phyloP scores from a whole-genome alignment of 169 alveolate genomes.

The Eimeria falciformis region DNA sequence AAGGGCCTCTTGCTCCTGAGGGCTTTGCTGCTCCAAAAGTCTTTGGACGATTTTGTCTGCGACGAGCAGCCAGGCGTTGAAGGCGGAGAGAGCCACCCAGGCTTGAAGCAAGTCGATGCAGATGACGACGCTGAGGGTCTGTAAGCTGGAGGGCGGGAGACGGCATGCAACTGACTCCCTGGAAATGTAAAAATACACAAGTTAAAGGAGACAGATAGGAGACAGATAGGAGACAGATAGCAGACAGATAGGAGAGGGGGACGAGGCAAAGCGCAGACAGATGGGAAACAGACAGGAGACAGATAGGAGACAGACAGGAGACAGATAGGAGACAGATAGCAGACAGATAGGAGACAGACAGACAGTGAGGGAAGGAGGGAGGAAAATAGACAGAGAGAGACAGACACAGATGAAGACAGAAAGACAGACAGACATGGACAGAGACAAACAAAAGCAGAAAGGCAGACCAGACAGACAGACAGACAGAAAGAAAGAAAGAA shows the following conservation, averaged over 20 bases:
- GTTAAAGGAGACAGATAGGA: too few relatives aligned
- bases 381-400: background rate
- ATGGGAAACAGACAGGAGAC: too few relatives aligned
- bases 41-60: conserved; percentile 18
- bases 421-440: background rate
- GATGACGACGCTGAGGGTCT: background rate
- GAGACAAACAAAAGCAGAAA: background rate
- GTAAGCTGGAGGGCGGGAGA: conserved; percentile 13
- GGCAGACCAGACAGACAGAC: too few relatives aligned
- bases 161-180: conserved; percentile 6
- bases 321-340: background rate
- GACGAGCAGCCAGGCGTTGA: conserved; percentile 2
- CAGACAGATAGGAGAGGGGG: too few relatives aligned
- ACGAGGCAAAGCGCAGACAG: too few relatives aligned
- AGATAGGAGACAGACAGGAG: too few relatives aligned
- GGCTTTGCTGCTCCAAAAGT: background rate
- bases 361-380: background rate
- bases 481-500: too few relatives aligned
- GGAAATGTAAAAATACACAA: background rate
- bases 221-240: too few relatives aligned
- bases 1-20: background rate
- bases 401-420: background rate
- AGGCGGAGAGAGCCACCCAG: conserved; percentile 33
- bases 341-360: too few relatives aligned
- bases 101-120: conserved; percentile 58